These are phyloP conservation scores for Phellinidium pouzarii DNA, from an alignment of 1,284 basidiomycete species.

Conservation along the genomic window DNA sequence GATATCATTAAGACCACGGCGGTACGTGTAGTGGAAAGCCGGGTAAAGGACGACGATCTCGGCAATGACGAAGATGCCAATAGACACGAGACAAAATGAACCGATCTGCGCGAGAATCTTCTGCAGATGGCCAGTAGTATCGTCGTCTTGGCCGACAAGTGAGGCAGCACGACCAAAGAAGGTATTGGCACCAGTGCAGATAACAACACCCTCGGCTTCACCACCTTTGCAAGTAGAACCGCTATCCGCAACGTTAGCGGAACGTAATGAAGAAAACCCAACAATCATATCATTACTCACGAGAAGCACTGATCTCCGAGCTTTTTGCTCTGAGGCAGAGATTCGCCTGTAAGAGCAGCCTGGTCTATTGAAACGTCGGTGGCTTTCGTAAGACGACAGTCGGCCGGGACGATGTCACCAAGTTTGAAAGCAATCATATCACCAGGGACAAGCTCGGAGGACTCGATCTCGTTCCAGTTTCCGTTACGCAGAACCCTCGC, in stretches of 20 bases:
- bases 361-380: slow-evolving; percentile 97
- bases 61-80: slow-evolving; percentile 87
- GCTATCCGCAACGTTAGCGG: slow-evolving; percentile 35
- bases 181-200: slow-evolving; percentile 92
- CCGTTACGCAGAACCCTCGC: slow-evolving; percentile 86
- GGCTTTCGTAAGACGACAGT: slow-evolving; percentile 91
- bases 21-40: slow-evolving; percentile 83
- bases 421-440: slow-evolving; percentile 97
- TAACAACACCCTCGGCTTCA: slow-evolving; percentile 95
- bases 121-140: slow-evolving; percentile 95
- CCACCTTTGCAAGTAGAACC: slow-evolving; percentile 97
- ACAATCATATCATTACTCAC: slow-evolving; percentile 36
- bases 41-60: slow-evolving; percentile 89
- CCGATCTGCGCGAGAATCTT: slow-evolving; percentile 96
- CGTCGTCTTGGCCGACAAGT: slow-evolving; percentile 92
- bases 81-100: slow-evolving; percentile 90
- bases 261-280: slow-evolving; percentile 16
- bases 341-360: slow-evolving; percentile 94
- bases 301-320: slow-evolving; percentile 93
- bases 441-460: slow-evolving; percentile 82
- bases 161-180: slow-evolving; percentile 96
- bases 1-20: slow-evolving; percentile 93
- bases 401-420: slow-evolving; percentile 93
- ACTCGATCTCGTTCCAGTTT: slow-evolving; percentile 84
- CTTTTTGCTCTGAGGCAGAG: slow-evolving; percentile 87